Evolutionary conservation across 306 rosid species (phyloP).

Genomic region (Prunus davidiana): DNA sequence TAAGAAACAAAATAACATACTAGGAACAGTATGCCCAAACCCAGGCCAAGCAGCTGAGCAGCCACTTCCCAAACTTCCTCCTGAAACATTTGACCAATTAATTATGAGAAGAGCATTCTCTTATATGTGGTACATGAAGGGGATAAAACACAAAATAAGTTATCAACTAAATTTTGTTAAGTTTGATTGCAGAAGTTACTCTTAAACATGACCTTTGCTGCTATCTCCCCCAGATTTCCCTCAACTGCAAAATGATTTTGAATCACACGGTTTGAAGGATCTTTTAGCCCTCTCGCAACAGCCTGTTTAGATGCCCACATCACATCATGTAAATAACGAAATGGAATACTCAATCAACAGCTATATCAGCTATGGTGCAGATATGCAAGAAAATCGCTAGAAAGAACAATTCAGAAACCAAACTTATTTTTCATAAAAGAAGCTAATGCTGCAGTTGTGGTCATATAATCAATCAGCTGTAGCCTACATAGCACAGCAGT

Average conservation of each 20-base stretch:
- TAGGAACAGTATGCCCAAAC: constrained; percentile 68
- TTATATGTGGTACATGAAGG: neutral
- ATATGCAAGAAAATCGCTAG: neutral
- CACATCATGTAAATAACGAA: constrained; percentile 15
- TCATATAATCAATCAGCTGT: neutral
- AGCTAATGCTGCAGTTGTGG: neutral
- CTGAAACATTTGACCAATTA: constrained; percentile 49
- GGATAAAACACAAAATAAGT: neutral
- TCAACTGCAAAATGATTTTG: constrained; percentile 88
- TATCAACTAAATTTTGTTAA: constrained; percentile 21
- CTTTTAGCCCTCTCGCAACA: constrained; percentile 91
- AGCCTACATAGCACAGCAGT: neutral
- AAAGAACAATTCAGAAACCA: neutral
- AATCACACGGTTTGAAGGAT: constrained; percentile 90
- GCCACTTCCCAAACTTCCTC: constrained; percentile 99
- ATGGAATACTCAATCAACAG: constrained; percentile 5
- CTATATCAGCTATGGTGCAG: neutral
- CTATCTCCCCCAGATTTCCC: constrained; percentile 87
- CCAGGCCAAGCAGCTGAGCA: constrained; percentile 89
- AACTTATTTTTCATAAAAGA: neutral
- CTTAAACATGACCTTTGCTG: constrained; percentile 72
- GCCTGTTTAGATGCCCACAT: constrained; percentile 52
- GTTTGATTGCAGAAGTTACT: neutral
- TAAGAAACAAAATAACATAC: constrained; percentile 31
- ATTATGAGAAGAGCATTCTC: constrained; percentile 14